Evolutionary conservation across 352 stramenopile species (phyloP), one percentile per base, ranked within the genome.

Genomic region (Phytophthora pseudosyringae): DNA sequence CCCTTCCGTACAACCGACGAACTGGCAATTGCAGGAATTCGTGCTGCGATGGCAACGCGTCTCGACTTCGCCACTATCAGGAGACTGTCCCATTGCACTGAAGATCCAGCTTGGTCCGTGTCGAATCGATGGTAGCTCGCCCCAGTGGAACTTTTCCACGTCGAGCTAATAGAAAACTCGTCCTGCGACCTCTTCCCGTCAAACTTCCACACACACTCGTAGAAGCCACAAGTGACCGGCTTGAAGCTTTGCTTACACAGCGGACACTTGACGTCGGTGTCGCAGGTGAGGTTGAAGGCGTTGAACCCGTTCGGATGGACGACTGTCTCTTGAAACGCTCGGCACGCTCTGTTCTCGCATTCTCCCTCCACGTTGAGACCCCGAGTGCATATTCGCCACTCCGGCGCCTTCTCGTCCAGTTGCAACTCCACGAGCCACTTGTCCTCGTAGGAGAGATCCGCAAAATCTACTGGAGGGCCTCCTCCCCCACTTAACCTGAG

Each of bases 151-250:
- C 35, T n/a, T 40, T 53, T 44, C 68, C 69, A 70, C 5, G 49
- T 54, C 4, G 63, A 76, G 16, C 49, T 63, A 12, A 75, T 38
- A 5, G 50, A 16, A 35, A 9, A 35, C n/a, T 64, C 54, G 9
- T 32, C 21, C 21, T 21, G 25, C 5, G 55, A 16, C 5, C 28
- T 29, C 2, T 71, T 45, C 21, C 51, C 70, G 13, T 75, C 65
- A 41, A 63, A 74, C 44, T 75, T 74, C 55, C 64, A 75, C 35
- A 55, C 57, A 35, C 65, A 78, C 6, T 75, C 45, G 35, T 72
- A 78, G 35, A 78, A 68, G 0, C 56, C 70, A 47, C 70, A 78
- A 8, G 59, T 50, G 13, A 72, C 12, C 0, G 65, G 49, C 5
- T 64, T 16, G 15, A 78, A 45, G 0, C 33, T 25, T 3, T 5